phyloP scores from a whole-genome alignment of 179 eudicot species.

The Silene vulgaris region DNA sequence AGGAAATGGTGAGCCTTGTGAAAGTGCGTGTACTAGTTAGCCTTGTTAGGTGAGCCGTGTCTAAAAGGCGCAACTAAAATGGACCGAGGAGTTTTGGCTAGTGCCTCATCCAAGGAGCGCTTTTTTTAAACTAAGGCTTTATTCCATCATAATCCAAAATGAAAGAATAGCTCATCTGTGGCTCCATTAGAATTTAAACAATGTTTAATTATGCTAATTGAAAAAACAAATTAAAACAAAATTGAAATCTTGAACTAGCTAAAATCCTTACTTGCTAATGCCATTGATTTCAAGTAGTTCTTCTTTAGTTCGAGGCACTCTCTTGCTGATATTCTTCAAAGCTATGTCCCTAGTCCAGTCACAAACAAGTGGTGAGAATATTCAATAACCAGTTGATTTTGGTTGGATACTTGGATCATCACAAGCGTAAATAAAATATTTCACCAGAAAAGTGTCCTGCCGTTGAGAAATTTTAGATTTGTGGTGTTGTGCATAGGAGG shows the following conservation, averaged over 20 bases:
- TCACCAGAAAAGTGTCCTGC: not conserved
- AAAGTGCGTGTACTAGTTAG: too few species aligned
- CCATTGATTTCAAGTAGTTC: constrained; percentile 73
- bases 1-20: too few species aligned
- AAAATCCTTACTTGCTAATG: constrained; percentile 70
- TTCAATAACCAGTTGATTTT: not conserved
- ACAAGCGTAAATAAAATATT: not conserved
- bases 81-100: too few species aligned
- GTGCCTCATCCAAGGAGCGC: too few species aligned
- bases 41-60: too few species aligned
- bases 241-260: not conserved
- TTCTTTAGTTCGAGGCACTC: constrained; percentile 67
- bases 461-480: constrained; percentile 1
- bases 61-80: too few species aligned
- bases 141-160: not conserved
- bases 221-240: not conserved
- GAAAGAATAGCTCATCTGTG: not conserved
- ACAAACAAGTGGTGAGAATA: not conserved
- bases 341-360: constrained; percentile 46
- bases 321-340: constrained; percentile 44
- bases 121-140: not conserved
- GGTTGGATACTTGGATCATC: constrained; percentile 3
- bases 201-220: not conserved
- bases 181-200: not conserved
- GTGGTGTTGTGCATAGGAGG: too few species aligned